Evolutionary conservation across 352 stramenopile species (phyloP), one percentile per base, ranked within the genome.

Genomic region (Phytophthora ohioensis): DNA sequence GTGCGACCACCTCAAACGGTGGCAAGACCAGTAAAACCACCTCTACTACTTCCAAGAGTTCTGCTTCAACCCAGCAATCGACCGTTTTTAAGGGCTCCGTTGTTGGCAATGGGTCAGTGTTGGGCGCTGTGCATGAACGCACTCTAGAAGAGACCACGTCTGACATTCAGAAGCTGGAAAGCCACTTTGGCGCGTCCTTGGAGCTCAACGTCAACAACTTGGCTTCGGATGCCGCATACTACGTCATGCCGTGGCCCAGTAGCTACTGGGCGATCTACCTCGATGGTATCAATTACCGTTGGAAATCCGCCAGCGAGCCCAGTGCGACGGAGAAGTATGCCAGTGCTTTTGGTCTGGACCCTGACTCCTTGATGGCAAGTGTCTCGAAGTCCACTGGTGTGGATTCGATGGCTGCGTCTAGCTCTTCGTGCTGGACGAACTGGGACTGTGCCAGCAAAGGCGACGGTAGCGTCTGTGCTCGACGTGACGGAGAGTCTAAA

Each of bases 231-330:
- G 73, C 56, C 3, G 64, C 58, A 12, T 81, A 67, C 41, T 57
- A 69, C 41, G 51, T 70, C 17, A 80, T 73, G 55, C 80, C 77
- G 30, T 88, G 80, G 80, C 80, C 80, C 6, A 79, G 77, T 36
- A 88, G 80, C 61, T 91, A 91, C 70, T 91, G 80, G 80, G 78
- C 84, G 3, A 69, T 73, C 35, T 91, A 86, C 69, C 51, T 76
- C 10, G 84, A 91, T 67, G 75, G 84, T 43, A 91, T 91, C 74
- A 91, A 91, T 73, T 76, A 76, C 66, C 67, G 57, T 11, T 85
- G 80, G 81, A 67, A 55, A 17, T 67, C 64, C 9, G 65, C 31
- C 21, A 65, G 43, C 6, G 60, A 80, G 13, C 58, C 51, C 10
- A 83, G 79, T 38, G 56, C 80, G 0, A 69, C 78, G 7, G 66